Base-by-base conservation (phyloP, 1,139 yeast species). In the Taphrina pruni region DNA sequence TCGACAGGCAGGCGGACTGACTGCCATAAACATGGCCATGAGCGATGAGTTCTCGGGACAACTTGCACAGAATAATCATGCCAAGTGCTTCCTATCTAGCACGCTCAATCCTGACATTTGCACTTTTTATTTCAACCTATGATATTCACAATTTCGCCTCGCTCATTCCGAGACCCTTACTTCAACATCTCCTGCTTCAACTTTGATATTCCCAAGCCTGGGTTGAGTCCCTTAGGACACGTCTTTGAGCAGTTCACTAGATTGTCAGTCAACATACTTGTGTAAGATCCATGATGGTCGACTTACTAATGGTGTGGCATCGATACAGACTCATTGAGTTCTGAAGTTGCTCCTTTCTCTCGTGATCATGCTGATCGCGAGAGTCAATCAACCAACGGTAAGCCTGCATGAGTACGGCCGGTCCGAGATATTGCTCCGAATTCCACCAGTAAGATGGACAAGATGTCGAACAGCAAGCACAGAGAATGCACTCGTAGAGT, bases 381-480 rank as follows among this genome's bases (percentile, higher is more conserved):
- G 97, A 89, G 81, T 94, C 99, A 74, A 92, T 87, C 85, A 94
- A 71, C 99, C 99, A 94, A 84, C 98, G 88, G 85, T 88, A 94
- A 71, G 98, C 97, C 84, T 94, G 98, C 97, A 94, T 90, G 80
- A 94, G 86, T 71, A 94, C 98, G 38, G 98, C 98, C 43, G 99
- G 99, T 70, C 99, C 99, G 77, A 95, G 84, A 82, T 95, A 95
- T 84, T 95, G 96, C 81, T 93, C 97, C 82, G 92, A 97, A 83
- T 95, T 95, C 99, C 99, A 95, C 99, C 99, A 95, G 86, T 95
- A 95, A 7, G 98, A 92, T 69, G 99, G 99, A 84, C 99, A 94
- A 45, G 99, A 87, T 66, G 99, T 95, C 51, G 98, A 93, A 82
- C 99, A 94, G 83, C 99, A 94, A 38, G 99, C 99, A 84, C 99